phyloP scores from a whole-genome alignment of 805 yeast genomes.

The Candida ortonii region DNA sequence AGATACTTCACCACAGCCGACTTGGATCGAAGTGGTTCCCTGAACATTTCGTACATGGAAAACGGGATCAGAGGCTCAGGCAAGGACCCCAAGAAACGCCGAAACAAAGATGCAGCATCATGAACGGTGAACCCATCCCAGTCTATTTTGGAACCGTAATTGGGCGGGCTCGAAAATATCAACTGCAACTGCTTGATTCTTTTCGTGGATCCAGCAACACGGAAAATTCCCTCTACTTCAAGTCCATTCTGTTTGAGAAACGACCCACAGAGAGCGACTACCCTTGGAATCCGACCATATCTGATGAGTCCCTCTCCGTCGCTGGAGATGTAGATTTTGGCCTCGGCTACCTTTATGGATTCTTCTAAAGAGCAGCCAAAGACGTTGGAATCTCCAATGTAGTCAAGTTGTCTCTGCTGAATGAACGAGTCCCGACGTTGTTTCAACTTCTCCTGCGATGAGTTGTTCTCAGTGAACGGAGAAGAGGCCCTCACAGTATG shows the following conservation, averaged over 20 bases:
- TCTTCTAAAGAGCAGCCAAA: conserved; percentile 78
- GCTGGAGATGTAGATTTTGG: conserved; percentile 63
- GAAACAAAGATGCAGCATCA: conserved; percentile 88
- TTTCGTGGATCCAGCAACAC: conserved; percentile 89
- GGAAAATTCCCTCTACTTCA: conserved; percentile 83
- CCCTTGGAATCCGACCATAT: conserved; percentile 87
- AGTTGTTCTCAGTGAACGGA: conserved; percentile 27
- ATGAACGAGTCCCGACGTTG: conserved; percentile 52
- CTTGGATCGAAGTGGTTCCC: conserved; percentile 69
- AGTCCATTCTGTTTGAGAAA: conserved; percentile 75
- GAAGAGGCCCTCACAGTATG: conserved; percentile 39
- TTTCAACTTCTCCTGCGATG: conserved; percentile 35
- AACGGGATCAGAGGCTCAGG: conserved; percentile 92
- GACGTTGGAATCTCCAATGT: conserved; percentile 50
- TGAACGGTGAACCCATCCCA: conserved; percentile 97
- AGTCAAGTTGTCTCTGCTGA: conserved; percentile 38
- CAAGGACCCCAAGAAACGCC: conserved; percentile 80
- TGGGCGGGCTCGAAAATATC: conserved; percentile 82
- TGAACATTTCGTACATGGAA: conserved; percentile 67
- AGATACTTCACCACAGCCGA: conserved; percentile 66
- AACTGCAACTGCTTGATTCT: conserved; percentile 83
- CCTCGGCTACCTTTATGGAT: conserved; percentile 74
- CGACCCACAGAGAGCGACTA: conserved; percentile 95
- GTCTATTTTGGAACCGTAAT: conserved; percentile 78
- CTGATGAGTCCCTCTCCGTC: conserved; percentile 64